phyloP scores from a whole-genome alignment of 2,329 filamentous ascomycete genomes.

The Colletotrichum sp. region DNA sequence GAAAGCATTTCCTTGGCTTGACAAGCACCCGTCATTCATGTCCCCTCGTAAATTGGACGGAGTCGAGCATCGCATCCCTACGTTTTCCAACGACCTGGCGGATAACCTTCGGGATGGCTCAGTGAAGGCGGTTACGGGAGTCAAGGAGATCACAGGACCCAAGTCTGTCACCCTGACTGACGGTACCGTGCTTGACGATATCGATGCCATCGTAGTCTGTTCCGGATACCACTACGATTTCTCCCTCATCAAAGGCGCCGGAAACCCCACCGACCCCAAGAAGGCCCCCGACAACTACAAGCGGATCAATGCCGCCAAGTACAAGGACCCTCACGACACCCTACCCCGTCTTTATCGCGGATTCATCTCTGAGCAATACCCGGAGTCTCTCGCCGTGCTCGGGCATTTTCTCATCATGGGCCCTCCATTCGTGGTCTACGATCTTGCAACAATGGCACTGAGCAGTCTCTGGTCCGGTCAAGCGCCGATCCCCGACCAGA shows the following conservation, averaged over 20 bases:
- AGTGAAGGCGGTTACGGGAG: constrained; percentile 29
- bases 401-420: constrained; percentile 29
- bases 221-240: constrained; percentile 35
- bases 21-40: constrained; percentile 3
- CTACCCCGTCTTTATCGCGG: constrained; percentile 34
- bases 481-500: constrained; percentile 22
- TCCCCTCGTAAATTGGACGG: not conserved
- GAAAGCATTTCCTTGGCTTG: constrained; percentile 13
- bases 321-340: constrained; percentile 24
- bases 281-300: constrained; percentile 30
- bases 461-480: constrained; percentile 30
- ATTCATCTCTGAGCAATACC: constrained; percentile 35
- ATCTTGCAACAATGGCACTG: constrained; percentile 35
- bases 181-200: constrained; percentile 32
- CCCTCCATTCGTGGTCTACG: constrained; percentile 31
- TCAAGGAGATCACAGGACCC: constrained; percentile 33
- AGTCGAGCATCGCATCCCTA: constrained; percentile 28
- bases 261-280: constrained; percentile 29
- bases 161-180: constrained; percentile 32
- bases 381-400: constrained; percentile 34
- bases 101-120: constrained; percentile 29
- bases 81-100: constrained; percentile 33
- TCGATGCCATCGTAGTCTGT: constrained; percentile 37
- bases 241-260: constrained; percentile 30
- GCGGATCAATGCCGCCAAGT: constrained; percentile 25